phyloP scores from a whole-genome alignment of 140 eudicot genomes.

The Erigeron philadelphicus region DNA sequence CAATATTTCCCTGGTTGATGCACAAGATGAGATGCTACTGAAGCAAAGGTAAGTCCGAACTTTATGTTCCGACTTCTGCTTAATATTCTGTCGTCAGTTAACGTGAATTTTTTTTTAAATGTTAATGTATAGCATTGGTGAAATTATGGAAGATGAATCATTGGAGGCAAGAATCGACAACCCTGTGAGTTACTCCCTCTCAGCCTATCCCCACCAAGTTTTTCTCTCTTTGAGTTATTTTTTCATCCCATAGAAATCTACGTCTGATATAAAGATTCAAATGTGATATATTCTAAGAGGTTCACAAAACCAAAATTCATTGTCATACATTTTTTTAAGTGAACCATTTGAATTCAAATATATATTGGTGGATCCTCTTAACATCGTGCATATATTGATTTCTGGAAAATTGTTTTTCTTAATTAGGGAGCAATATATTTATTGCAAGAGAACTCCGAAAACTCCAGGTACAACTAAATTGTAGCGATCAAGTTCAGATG shows the following conservation, averaged over 20 bases:
- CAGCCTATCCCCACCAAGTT: background rate
- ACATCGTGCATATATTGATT: slow-evolving; percentile 14
- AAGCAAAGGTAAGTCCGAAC: slow-evolving; percentile 73
- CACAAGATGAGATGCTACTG: slow-evolving; percentile 66
- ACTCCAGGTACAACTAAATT: slow-evolving; percentile 40
- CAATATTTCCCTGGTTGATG: slow-evolving; percentile 47
- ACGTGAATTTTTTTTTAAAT: slow-evolving; percentile 16
- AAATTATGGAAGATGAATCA: slow-evolving; percentile 67
- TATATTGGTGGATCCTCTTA: background rate
- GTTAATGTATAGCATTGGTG: slow-evolving; percentile 62
- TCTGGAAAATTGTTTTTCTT: background rate
- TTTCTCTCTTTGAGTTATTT: slow-evolving; percentile 12
- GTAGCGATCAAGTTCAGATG: background rate
- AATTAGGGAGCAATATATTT: slow-evolving; percentile 42
- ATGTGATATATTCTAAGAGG: background rate
- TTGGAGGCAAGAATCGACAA: slow-evolving; percentile 47
- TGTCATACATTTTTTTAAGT: background rate
- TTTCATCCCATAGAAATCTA: background rate
- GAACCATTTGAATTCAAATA: slow-evolving; percentile 9
- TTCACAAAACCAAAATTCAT: background rate
- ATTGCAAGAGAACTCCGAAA: slow-evolving; percentile 39
- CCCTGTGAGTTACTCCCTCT: slow-evolving; percentile 41
- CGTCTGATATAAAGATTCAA: background rate
- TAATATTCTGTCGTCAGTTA: background rate
- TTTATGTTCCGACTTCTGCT: background rate